These are phyloP conservation scores for Camellia sinensis DNA, from an alignment of 148 eudicot species.

Conservation along the genomic window DNA sequence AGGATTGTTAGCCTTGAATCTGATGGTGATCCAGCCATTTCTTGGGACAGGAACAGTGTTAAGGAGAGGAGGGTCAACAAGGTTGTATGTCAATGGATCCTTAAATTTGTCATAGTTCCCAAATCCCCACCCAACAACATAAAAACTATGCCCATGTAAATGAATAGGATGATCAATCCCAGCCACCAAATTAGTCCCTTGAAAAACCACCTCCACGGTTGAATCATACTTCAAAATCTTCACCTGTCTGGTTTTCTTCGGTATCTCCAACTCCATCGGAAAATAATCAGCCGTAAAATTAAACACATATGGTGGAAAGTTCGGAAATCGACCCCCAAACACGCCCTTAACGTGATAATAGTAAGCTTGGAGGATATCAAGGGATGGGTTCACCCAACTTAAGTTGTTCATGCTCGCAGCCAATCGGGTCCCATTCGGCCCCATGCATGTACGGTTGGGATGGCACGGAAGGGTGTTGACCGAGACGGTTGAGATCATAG, in stretches of 20 bases:
- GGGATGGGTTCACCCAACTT: constrained; percentile 18
- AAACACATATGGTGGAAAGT: constrained; percentile 23
- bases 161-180: constrained; percentile 52
- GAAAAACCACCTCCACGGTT: constrained; percentile 35
- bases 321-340: constrained; percentile 22
- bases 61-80: constrained; percentile 37
- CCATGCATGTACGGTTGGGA: constrained; percentile 17
- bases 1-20: constrained; percentile 41
- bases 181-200: constrained; percentile 28
- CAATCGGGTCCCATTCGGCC: constrained; percentile 29
- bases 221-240: constrained; percentile 24
- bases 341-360: constrained; percentile 31
- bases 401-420: constrained; percentile 33
- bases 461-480: constrained; percentile 30
- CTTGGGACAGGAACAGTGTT: constrained; percentile 34
- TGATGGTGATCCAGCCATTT: constrained; percentile 39
- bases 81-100: constrained; percentile 38
- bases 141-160: constrained; percentile 37
- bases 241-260: constrained; percentile 25
- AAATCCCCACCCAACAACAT: constrained; percentile 36
- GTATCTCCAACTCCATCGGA: constrained; percentile 14
- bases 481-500: neutral
- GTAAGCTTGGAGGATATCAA: constrained; percentile 35
- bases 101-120: constrained; percentile 32
- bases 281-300: constrained; percentile 26